Conservation (phyloP, 805 yeast genomes). For the Metschnikowia reukaufii region DNA sequence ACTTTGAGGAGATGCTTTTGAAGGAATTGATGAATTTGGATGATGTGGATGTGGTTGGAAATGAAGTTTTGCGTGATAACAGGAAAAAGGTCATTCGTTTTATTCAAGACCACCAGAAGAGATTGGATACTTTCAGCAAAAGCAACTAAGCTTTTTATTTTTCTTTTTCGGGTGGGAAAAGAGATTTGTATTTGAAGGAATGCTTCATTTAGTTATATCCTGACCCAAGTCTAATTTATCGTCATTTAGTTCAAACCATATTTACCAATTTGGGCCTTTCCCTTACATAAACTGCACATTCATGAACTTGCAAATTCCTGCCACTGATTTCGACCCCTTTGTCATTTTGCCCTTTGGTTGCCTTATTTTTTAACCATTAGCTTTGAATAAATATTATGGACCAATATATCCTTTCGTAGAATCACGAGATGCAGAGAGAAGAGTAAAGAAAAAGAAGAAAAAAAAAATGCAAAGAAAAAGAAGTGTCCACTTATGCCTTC, state of each 20-base stretch:
- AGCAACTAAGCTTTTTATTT: no score
- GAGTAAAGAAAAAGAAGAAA: background rate
- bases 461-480: background rate
- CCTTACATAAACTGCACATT: no score
- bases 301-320: no score
- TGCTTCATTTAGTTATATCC: no score
- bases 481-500: background rate
- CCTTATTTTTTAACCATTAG: no score
- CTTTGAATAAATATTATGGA: slow-evolving; percentile 1
- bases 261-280: no score
- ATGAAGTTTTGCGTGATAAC: slow-evolving; percentile 50
- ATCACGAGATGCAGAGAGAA: background rate
- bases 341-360: no score
- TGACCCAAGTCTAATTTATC: no score
- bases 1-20: slow-evolving; percentile 64
- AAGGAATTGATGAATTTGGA: slow-evolving; percentile 68
- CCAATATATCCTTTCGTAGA: background rate
- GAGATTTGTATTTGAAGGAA: no score
- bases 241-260: no score
- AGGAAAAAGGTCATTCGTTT: slow-evolving; percentile 60
- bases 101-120: slow-evolving; percentile 58
- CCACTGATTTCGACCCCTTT: no score
- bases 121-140: slow-evolving; percentile 50
- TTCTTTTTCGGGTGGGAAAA: no score
- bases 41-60: slow-evolving; percentile 55